phyloP scores from a whole-genome alignment of 495 filamentous ascomycete species.

The Annulohypoxylon bovei region DNA sequence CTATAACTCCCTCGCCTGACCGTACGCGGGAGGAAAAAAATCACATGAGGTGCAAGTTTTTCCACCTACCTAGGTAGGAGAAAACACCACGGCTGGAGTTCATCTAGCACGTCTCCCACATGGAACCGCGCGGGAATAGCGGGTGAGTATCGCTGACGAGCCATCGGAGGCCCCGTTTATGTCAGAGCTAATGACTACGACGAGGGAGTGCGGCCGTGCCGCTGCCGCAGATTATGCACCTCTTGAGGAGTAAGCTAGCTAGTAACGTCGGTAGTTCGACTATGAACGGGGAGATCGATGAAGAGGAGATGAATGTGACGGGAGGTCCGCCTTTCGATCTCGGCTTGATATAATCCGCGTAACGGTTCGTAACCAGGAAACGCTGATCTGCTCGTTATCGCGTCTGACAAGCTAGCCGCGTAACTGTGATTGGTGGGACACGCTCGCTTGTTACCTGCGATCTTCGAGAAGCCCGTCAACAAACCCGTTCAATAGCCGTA shows the following conservation, averaged over 20 bases:
- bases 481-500: conserved; percentile 5
- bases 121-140: neutral
- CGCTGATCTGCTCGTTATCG: neutral
- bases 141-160: neutral
- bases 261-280: neutral
- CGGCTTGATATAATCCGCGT: neutral
- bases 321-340: neutral
- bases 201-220: neutral
- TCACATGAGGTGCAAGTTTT: neutral
- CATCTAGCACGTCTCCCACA: neutral
- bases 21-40: neutral
- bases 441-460: conserved; percentile 11
- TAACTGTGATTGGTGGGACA: conserved; percentile 20
- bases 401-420: neutral
- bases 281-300: neutral
- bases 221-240: neutral
- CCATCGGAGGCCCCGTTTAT: neutral
- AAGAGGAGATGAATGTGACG: neutral
- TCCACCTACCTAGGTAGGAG: neutral
- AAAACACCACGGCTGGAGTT: neutral
- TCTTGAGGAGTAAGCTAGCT: neutral
- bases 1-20: neutral
- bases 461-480: neutral
- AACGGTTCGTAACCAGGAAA: conserved; percentile 12
- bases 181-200: conserved; percentile 1